phyloP scores from a whole-genome alignment of 192 early-diverging fungal species.

The Coemansia erecta region DNA sequence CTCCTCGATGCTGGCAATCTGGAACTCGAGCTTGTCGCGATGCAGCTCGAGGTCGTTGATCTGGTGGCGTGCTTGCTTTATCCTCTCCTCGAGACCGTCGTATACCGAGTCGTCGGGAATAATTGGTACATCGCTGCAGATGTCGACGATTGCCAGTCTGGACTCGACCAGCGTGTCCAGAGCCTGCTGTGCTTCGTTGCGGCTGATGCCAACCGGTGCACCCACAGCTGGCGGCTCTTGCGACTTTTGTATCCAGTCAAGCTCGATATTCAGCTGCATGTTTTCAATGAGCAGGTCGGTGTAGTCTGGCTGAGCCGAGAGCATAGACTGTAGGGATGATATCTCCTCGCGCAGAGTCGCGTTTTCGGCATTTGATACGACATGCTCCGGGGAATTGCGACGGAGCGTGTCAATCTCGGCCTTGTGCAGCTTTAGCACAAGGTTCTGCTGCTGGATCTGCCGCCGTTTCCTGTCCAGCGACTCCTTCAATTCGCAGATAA shows the following conservation, averaged over 20 bases:
- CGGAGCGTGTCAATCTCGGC: constrained; percentile 31
- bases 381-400: constrained; percentile 17
- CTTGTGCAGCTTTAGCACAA: constrained; percentile 41
- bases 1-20: constrained; percentile 50
- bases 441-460: constrained; percentile 42
- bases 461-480: constrained; percentile 37
- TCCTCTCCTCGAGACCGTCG: constrained; percentile 30
- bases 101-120: constrained; percentile 49
- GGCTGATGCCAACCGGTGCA: neutral
- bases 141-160: constrained; percentile 14
- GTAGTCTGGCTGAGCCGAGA: constrained; percentile 41
- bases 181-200: constrained; percentile 19
- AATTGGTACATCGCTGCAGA: constrained; percentile 30
- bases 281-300: constrained; percentile 48
- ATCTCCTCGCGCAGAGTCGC: constrained; percentile 43
- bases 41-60: constrained; percentile 48
- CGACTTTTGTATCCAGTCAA: constrained; percentile 9
- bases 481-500: constrained; percentile 49
- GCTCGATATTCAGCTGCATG: constrained; percentile 35
- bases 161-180: constrained; percentile 27
- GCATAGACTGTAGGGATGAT: constrained; percentile 26
- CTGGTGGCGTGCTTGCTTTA: constrained; percentile 35
- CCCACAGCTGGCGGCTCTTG: neutral
- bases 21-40: constrained; percentile 48
- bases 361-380: constrained; percentile 39